A percentile compares a stretch with the other conserved stretches of the same genome.
phyloP scores from a whole-genome alignment of 352 stramenopile genomes.

The Pythium chondricola region DNA sequence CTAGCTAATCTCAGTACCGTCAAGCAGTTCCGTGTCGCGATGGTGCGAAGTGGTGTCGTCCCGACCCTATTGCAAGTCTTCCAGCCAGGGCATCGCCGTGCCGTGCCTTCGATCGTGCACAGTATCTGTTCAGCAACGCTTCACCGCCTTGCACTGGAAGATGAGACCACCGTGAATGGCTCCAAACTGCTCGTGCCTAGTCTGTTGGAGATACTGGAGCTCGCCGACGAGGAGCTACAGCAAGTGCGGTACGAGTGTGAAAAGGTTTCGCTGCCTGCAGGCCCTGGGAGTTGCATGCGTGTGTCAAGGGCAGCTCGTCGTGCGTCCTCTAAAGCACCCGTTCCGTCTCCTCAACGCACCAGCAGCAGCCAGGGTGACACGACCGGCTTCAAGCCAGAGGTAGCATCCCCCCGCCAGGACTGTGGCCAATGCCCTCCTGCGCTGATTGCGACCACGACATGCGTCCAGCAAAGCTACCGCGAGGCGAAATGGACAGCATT shows the following conservation, averaged over 20 bases:
- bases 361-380: not conserved
- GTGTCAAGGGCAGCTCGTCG: no score
- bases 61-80: conserved; percentile 43
- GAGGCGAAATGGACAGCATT: conserved; percentile 70
- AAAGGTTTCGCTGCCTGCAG: conserved; percentile 48
- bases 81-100: conserved; percentile 6
- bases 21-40: conserved; percentile 41
- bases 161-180: conserved; percentile 33
- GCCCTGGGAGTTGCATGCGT: not conserved
- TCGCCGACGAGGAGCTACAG: conserved; percentile 59
- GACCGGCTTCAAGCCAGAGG: no score
- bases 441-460: conserved; percentile 29
- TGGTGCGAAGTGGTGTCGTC: conserved; percentile 52
- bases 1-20: conserved; percentile 74
- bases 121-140: conserved; percentile 63
- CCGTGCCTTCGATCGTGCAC: conserved; percentile 11
- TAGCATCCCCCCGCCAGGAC: no score
- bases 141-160: conserved; percentile 60
- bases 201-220: conserved; percentile 43
- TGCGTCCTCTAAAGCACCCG: no score
- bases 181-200: conserved; percentile 40
- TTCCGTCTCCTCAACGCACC: not conserved
- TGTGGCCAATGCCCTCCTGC: no score
- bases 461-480: conserved; percentile 46
- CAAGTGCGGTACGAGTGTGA: conserved; percentile 72